A percentile compares a stretch with the other conserved stretches of the same genome.
phyloP scores from a whole-genome alignment of 1,139 yeast genomes.

The Sugiyamaella pinicola region DNA sequence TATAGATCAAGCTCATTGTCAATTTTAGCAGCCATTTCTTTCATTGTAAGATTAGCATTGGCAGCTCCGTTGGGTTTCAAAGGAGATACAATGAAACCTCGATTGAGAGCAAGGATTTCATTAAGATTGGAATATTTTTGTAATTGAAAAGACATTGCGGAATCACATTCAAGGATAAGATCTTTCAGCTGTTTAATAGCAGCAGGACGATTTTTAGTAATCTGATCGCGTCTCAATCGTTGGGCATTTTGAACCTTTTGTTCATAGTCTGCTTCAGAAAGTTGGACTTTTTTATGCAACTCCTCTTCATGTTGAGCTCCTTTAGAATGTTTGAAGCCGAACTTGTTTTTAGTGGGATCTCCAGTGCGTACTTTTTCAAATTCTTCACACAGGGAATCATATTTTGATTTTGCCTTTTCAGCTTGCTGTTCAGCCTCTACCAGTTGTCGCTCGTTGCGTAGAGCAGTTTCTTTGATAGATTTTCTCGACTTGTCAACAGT shows the following conservation, averaged over 20 bases:
- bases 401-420: slow-evolving; percentile 84
- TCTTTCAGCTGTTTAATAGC: slow-evolving; percentile 73
- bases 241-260: slow-evolving; percentile 73
- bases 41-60: slow-evolving; percentile 64
- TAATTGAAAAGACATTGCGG: slow-evolving; percentile 83
- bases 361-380: slow-evolving; percentile 77
- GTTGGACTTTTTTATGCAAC: slow-evolving; percentile 72
- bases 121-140: slow-evolving; percentile 87
- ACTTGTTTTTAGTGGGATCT: slow-evolving; percentile 78
- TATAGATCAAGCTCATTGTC: slow-evolving; percentile 84
- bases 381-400: slow-evolving; percentile 80
- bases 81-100: slow-evolving; percentile 83
- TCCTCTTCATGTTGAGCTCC: slow-evolving; percentile 95
- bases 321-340: slow-evolving; percentile 71
- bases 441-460: slow-evolving; percentile 80
- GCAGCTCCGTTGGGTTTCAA: slow-evolving; percentile 47
- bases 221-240: slow-evolving; percentile 70
- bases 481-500: slow-evolving; percentile 75
- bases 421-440: slow-evolving; percentile 78
- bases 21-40: slow-evolving; percentile 69
- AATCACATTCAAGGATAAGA: slow-evolving; percentile 80
- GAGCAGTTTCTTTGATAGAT: slow-evolving; percentile 75
- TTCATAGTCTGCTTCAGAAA: slow-evolving; percentile 84
- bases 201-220: slow-evolving; percentile 75
- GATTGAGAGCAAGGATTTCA: slow-evolving; percentile 79